A percentile compares a stretch with the other conserved stretches of the same genome.
Conservation (phyloP, 116 monocot species). For the Trichopus zeylanicus region DNA sequence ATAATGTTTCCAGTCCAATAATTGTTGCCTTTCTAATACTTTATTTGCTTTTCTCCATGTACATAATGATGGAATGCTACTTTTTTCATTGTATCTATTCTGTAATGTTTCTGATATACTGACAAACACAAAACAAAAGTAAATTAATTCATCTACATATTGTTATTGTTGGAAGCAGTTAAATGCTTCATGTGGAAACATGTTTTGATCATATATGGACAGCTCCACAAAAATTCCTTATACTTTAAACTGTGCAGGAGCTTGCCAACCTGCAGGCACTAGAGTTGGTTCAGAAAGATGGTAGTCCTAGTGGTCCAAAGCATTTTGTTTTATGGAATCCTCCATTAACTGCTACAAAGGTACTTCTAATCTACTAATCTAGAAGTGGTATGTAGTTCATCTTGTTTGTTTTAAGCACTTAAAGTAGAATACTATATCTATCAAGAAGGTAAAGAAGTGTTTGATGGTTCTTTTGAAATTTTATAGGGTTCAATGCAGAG, state of each 20-base stretch:
- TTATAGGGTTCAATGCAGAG: conserved; percentile 10
- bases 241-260: conserved; percentile 30
- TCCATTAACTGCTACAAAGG: conserved; percentile 18
- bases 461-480: conserved; percentile 20
- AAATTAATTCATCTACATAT: too few relatives aligned
- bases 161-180: too few relatives aligned
- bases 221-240: background rate
- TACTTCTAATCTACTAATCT: background rate
- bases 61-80: too few relatives aligned
- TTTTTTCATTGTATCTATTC: too few relatives aligned
- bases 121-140: too few relatives aligned
- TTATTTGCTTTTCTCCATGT: too few relatives aligned
- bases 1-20: too few relatives aligned
- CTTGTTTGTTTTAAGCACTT: background rate
- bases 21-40: too few relatives aligned
- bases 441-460: background rate
- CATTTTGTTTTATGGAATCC: conserved; percentile 93
- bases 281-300: conserved; percentile 82
- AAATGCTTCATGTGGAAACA: background rate
- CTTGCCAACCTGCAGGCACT: conserved; percentile 54
- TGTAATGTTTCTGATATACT: too few relatives aligned
- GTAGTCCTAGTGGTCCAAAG: conserved; percentile 83
- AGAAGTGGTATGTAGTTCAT: too few relatives aligned
- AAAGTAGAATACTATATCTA: background rate
- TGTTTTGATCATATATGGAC: background rate